Conservation (phyloP, 176 grass and related monocot species). For the Oryza glumipatula region DNA sequence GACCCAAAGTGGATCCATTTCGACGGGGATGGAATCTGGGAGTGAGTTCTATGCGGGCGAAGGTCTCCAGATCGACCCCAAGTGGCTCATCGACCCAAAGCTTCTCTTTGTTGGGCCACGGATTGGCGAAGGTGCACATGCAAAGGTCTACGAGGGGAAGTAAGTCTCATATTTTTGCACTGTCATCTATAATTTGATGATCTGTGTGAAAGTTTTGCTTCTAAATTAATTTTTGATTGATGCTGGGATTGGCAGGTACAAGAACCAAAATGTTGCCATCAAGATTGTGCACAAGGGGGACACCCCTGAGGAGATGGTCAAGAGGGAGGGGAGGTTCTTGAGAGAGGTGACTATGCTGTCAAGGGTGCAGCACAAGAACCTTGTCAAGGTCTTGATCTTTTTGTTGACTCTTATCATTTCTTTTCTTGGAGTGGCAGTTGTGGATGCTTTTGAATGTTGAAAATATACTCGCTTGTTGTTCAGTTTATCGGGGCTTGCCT, state of each 20-base stretch:
- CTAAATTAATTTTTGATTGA: constrained; percentile 33
- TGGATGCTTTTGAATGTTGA: constrained; percentile 37
- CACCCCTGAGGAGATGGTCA: constrained; percentile 72
- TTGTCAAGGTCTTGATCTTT: constrained; percentile 74
- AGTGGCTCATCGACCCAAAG: constrained; percentile 91
- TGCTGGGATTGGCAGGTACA: constrained; percentile 69
- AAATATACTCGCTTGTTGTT: constrained; percentile 26
- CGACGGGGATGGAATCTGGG: constrained; percentile 65
- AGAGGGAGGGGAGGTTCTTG: constrained; percentile 82
- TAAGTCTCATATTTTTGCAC: constrained; percentile 48
- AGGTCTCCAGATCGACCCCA: constrained; percentile 71
- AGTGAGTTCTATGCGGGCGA: constrained; percentile 56
- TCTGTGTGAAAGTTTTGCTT: constrained; percentile 40
- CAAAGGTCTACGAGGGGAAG: constrained; percentile 98
- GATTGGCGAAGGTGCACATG: constrained; percentile 87
- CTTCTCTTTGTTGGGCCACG: constrained; percentile 90
- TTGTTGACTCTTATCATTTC: constrained; percentile 19
- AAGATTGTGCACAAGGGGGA: constrained; percentile 95
- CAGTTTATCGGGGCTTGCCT: constrained; percentile 96
- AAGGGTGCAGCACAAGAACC: constrained; percentile 95
- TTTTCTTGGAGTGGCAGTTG: constrained; percentile 27
- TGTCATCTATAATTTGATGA: constrained; percentile 16
- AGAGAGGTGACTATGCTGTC: constrained; percentile 95
- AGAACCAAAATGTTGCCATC: constrained; percentile 93
- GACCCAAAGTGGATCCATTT: constrained; percentile 24